Base-by-base conservation (phyloP, 148 eudicot species). In the Pouteria glomerata region DNA sequence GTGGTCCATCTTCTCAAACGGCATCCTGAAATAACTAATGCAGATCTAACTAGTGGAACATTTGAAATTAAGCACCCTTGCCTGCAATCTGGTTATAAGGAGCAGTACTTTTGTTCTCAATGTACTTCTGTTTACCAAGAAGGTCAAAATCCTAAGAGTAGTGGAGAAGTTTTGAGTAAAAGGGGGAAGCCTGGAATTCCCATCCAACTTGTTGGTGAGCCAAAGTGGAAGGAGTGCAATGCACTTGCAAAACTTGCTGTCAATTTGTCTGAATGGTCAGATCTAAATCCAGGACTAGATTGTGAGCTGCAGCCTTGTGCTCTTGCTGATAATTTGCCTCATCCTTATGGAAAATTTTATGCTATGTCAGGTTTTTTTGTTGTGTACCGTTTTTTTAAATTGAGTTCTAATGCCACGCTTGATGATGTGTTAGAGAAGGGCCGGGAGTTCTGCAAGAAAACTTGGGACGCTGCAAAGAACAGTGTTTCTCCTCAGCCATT, bases 361-460 rank as follows among this genome's bases (percentile, higher is more conserved):
- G 97, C 90, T 24, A 96, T 96, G 88, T 92, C 97, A 37, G 99
- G 99, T 37, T 96, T 96, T 70, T 96, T 79, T 78, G 99, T 96
- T 69, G 97, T 96, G 48, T 87, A 88, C 74, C 89, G 94, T 15
- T 95, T 96, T 81, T 96, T 92, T 78, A 96, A 92, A 79, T 83
- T 96, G 89, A 85, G 85, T 50, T 67, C 89, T 10, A 92, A 88
- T 79, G 96, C 97, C 55, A 71, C 85, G 26, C 90, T 96, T 53
- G 96, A 96, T 74, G 92, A 90, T 61, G 94, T 96, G 24, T 79
- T 96, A 79, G 92, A 88, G 48, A 92, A 88, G 76, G 99, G 99
- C 53, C 87, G 67, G 48, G 87, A 79, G 44, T 96, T 85, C 77
- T 92, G 97, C 69, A 85, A 77, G 35, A 87, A 90, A 82, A 66